These are phyloP conservation scores for Trichophyton verrucosum DNA, from an alignment of 2,329 filamentous ascomycete species.

Conservation along the genomic window DNA sequence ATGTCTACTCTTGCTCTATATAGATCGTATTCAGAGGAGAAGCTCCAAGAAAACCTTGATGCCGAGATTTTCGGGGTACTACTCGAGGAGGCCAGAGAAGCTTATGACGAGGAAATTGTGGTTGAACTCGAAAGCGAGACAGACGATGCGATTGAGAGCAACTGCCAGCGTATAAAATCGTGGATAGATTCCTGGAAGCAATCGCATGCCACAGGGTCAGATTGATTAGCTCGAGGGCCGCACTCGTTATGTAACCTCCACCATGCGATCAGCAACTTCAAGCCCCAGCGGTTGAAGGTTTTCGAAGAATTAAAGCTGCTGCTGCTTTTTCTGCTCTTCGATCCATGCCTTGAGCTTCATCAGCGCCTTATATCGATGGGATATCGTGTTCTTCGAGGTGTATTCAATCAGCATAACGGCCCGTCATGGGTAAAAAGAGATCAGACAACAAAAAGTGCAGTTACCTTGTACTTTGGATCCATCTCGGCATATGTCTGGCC, in stretches of 20 bases:
- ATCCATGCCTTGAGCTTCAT: conserved; percentile 78
- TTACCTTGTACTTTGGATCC: conserved; percentile 79
- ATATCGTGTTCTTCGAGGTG: conserved; percentile 61
- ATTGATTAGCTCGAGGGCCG: background rate
- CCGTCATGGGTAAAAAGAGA: background rate
- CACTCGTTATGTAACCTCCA: background rate
- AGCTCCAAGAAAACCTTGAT: conserved; percentile 92
- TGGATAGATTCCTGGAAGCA: conserved; percentile 80
- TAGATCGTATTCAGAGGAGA: conserved; percentile 70
- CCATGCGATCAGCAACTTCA: background rate
- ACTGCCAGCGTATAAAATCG: conserved; percentile 67
- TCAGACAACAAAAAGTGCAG: conserved; percentile 13
- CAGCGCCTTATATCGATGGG: conserved; percentile 78
- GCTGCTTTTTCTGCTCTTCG: conserved; percentile 30
- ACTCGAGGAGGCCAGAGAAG: conserved; percentile 75
- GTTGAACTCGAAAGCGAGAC: conserved; percentile 77
- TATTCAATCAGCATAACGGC: background rate
- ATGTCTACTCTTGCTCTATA: conserved; percentile 5
- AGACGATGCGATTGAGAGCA: conserved; percentile 73
- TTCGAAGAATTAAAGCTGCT: conserved; percentile 4
- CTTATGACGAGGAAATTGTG: conserved; percentile 76
- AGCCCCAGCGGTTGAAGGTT: background rate
- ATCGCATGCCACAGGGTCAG: conserved; percentile 18
- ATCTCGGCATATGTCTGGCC: conserved; percentile 93
- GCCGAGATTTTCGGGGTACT: conserved; percentile 96